phyloP scores from a whole-genome alignment of 164 flowering plant genomes.

The Chimonanthus salicifolius region DNA sequence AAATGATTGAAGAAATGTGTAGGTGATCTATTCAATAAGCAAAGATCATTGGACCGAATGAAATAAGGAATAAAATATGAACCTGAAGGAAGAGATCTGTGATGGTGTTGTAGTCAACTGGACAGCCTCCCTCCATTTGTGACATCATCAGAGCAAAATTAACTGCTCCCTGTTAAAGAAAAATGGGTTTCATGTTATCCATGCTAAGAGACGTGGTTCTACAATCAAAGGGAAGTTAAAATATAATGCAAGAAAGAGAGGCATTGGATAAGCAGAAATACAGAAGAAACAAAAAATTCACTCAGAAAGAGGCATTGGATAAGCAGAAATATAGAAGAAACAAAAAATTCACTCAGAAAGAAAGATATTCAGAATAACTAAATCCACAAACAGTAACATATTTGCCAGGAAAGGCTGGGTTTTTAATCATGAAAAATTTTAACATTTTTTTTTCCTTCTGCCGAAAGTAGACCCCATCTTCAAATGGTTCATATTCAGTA shows the following conservation, averaged over 20 bases:
- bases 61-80: neutral
- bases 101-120: conserved; percentile 95
- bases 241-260: neutral
- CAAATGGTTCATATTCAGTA: too few relatives aligned
- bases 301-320: neutral
- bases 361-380: neutral
- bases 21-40: neutral
- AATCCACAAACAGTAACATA: neutral
- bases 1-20: neutral
- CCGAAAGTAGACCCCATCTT: neutral
- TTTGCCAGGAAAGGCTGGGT: neutral
- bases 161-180: conserved; percentile 78
- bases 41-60: neutral
- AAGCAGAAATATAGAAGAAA: neutral
- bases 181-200: neutral
- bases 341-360: neutral
- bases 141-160: conserved; percentile 99
- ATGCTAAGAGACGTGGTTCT: neutral
- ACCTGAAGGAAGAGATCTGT: conserved; percentile 99
- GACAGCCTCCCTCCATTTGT: conserved; percentile 99
- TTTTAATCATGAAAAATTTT: neutral
- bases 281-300: neutral
- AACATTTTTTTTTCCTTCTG: neutral
- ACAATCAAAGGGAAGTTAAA: neutral
- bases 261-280: neutral